phyloP scores from a whole-genome alignment of 2,329 filamentous ascomycete genomes.

The Catunica adiposa region DNA sequence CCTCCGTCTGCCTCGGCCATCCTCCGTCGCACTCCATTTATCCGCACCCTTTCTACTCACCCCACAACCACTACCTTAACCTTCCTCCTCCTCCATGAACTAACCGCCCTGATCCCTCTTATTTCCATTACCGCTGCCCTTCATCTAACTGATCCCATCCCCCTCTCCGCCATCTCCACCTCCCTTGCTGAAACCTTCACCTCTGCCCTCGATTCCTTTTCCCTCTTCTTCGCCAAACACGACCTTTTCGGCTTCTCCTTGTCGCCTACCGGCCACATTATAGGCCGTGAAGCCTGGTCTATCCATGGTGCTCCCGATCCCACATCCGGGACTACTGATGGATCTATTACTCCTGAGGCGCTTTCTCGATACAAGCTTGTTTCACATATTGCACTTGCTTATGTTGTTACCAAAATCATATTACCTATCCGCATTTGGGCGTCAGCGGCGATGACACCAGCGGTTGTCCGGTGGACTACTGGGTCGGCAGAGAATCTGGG shows the following conservation, averaged over 20 bases:
- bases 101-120: conserved; percentile 72
- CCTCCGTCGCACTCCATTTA: conserved; percentile 32
- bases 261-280: conserved; percentile 24
- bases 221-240: conserved; percentile 59
- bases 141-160: conserved; percentile 63
- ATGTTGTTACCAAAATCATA: conserved; percentile 74
- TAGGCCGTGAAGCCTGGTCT: conserved; percentile 15
- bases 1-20: not conserved
- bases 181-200: conserved; percentile 36
- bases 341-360: conserved; percentile 11
- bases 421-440: conserved; percentile 59
- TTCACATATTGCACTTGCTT: conserved; percentile 67
- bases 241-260: conserved; percentile 55
- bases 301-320: conserved; percentile 19
- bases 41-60: conserved; percentile 52
- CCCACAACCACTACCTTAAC: conserved; percentile 70
- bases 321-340: conserved; percentile 20
- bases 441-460: conserved; percentile 81
- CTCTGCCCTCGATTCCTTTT: conserved; percentile 56
- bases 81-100: conserved; percentile 80
- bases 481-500: not conserved
- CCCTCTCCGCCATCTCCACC: conserved; percentile 34
- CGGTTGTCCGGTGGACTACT: conserved; percentile 43
- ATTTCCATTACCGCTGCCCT: conserved; percentile 59
- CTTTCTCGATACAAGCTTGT: conserved; percentile 35